These are phyloP conservation scores for Sporopachydermia cereana DNA, from an alignment of 1,139 yeast species.

Conservation along the genomic window DNA sequence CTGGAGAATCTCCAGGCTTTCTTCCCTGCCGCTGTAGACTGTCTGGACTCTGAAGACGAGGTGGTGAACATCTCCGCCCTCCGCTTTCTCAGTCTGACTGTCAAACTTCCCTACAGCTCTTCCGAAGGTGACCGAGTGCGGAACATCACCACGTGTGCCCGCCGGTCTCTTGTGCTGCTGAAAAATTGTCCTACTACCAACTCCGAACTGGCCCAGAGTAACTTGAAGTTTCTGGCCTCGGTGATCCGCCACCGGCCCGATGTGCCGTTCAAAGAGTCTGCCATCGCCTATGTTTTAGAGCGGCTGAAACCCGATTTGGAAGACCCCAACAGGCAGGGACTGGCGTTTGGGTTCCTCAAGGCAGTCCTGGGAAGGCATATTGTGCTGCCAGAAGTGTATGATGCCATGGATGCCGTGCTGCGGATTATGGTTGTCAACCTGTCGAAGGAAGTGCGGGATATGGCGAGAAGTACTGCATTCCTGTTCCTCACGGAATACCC, in stretches of 20 bases:
- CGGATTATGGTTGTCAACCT: conserved; percentile 83
- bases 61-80: conserved; percentile 60
- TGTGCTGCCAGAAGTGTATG: conserved; percentile 82
- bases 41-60: conserved; percentile 58
- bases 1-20: conserved; percentile 59
- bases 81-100: conserved; percentile 47
- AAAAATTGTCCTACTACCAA: conserved; percentile 71
- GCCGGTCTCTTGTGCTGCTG: conserved; percentile 53
- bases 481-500: conserved; percentile 91
- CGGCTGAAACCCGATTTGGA: conserved; percentile 79
- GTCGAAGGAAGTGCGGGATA: conserved; percentile 69
- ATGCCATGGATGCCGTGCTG: conserved; percentile 71
- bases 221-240: conserved; percentile 63
- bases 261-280: conserved; percentile 54
- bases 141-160: conserved; percentile 37
- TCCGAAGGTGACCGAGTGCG: conserved; percentile 35
- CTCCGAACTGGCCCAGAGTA: conserved; percentile 71
- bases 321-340: conserved; percentile 81
- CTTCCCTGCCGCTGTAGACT: conserved; percentile 54
- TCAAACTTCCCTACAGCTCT: conserved; percentile 48
- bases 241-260: conserved; percentile 60
- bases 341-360: conserved; percentile 75
- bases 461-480: conserved; percentile 73
- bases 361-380: conserved; percentile 64
- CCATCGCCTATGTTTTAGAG: conserved; percentile 65